Percentiles rank a stretch among this genome's conserved stretches.
These are phyloP conservation scores for Smallanthus sonchifolius DNA, from an alignment of 129 eudicot species.

Conservation along the genomic window DNA sequence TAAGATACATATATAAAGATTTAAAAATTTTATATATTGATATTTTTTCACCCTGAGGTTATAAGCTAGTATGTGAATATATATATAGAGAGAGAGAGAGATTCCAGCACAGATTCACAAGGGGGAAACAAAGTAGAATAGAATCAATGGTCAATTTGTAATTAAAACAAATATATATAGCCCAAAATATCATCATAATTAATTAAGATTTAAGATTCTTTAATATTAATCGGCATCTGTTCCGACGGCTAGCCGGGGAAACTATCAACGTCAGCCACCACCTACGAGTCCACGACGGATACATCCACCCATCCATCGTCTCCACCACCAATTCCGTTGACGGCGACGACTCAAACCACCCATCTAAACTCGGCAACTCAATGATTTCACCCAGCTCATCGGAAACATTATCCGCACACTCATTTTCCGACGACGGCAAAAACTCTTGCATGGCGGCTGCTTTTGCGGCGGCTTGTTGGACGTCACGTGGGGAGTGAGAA, in stretches of 20 bases:
- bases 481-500: slow-evolving; percentile 59
- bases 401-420: background rate
- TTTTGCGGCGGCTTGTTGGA: slow-evolving; percentile 17
- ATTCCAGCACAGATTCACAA: too few relatives aligned
- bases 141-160: background rate
- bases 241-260: slow-evolving; percentile 4
- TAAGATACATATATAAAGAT: too few relatives aligned
- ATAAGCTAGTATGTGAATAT: too few relatives aligned
- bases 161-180: background rate
- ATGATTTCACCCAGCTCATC: slow-evolving; percentile 62
- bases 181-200: background rate
- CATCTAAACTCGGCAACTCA: slow-evolving; percentile 69
- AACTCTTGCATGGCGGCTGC: slow-evolving; percentile 67
- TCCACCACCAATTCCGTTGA: slow-evolving; percentile 44
- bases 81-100: too few relatives aligned
- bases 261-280: slow-evolving; percentile 34
- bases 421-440: background rate
- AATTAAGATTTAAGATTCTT: too few relatives aligned
- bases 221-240: background rate
- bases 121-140: too few relatives aligned
- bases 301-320: slow-evolving; percentile 50
- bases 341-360: slow-evolving; percentile 31
- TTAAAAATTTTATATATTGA: too few relatives aligned
- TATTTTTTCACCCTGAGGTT: too few relatives aligned
- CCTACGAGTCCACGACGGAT: slow-evolving; percentile 68